phyloP scores from a whole-genome alignment of 1,284 basidiomycete species.

The Testicularia cyperi region DNA sequence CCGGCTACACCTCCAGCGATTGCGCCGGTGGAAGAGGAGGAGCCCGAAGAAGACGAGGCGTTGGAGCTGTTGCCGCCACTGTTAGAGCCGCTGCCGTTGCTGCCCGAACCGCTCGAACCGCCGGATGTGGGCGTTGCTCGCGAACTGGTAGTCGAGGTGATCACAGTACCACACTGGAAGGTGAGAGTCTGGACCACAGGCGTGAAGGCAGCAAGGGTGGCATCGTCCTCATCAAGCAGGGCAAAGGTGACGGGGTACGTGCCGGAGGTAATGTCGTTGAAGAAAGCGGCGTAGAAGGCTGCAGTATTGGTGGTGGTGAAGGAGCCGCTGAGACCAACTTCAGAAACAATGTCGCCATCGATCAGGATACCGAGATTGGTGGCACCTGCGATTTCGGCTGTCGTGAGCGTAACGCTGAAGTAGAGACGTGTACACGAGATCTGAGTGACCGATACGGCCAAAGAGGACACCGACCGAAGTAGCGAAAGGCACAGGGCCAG shows the following conservation, averaged over 20 bases:
- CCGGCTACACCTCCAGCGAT: conserved; percentile 43
- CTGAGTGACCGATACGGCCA: conserved; percentile 14
- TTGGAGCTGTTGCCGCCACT: conserved; percentile 1
- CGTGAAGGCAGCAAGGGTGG: conserved; percentile 4
- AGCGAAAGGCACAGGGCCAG: conserved; percentile 13
- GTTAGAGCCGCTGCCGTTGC: neutral
- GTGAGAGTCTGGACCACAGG: conserved; percentile 14
- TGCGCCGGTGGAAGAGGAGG: conserved; percentile 32
- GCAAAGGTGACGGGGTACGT: conserved; percentile 14
- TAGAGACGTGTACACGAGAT: conserved; percentile 17
- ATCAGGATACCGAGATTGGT: conserved; percentile 9
- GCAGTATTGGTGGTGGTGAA: conserved; percentile 10
- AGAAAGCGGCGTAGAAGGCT: conserved; percentile 18
- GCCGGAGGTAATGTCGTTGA: conserved; percentile 11
- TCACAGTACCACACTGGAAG: conserved; percentile 27
- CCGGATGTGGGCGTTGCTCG: conserved; percentile 5
- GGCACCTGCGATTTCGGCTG: conserved; percentile 7
- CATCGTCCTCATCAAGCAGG: conserved; percentile 14
- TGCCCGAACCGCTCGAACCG: neutral
- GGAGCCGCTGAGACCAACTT: conserved; percentile 11
- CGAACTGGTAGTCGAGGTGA: conserved; percentile 11
- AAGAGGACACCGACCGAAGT: conserved; percentile 8
- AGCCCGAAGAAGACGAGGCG: conserved; percentile 13
- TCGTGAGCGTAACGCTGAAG: conserved; percentile 17
- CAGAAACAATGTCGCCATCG: conserved; percentile 9